Evolutionary conservation across 202 grass and related monocot genomes (phyloP).

Genomic region (Miscanthus sacchariflorus): DNA sequence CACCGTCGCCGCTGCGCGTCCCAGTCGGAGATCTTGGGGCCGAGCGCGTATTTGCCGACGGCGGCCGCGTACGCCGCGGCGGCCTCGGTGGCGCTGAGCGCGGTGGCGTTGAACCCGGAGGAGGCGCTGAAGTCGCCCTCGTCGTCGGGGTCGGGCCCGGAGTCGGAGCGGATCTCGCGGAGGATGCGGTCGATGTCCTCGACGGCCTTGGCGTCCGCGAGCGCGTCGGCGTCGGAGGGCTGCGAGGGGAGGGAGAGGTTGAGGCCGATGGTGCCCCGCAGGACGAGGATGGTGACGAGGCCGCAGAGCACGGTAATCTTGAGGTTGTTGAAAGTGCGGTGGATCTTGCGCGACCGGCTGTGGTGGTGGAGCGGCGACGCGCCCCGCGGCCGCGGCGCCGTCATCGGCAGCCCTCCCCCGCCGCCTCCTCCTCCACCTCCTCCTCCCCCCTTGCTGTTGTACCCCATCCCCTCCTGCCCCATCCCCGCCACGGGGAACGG

Average conservation of each 20-base stretch:
- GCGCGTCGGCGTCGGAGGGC: constrained; percentile 52
- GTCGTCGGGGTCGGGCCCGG: constrained; percentile 53
- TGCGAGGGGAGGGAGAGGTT: constrained; percentile 71
- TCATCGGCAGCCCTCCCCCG: constrained; percentile 31
- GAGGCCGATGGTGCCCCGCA: constrained; percentile 86
- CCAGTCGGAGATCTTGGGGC: constrained; percentile 80
- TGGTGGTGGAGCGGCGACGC: constrained; percentile 45
- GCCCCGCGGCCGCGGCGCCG: constrained; percentile 46
- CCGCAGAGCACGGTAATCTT: constrained; percentile 98
- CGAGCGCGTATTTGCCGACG: constrained; percentile 60
- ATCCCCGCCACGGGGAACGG: constrained; percentile 32
- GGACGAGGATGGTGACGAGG: constrained; percentile 92
- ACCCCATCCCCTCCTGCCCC: constrained; percentile 63
- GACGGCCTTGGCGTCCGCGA: constrained; percentile 64
- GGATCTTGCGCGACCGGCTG: constrained; percentile 72
- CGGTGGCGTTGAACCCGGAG: constrained; percentile 27
- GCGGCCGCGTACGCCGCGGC: constrained; percentile 42
- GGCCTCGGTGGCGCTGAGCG: constrained; percentile 50
- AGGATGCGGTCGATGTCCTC: constrained; percentile 98
- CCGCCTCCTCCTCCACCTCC: constrained; percentile 49
- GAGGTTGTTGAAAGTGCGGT: constrained; percentile 95
- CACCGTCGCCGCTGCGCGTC: constrained; percentile 73
- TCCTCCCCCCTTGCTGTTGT: constrained; percentile 35
- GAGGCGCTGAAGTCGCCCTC: background rate
- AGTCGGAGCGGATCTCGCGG: constrained; percentile 89